Evolutionary conservation across 1,139 yeast species (phyloP).

Genomic region (Suhomyces guaymorum): DNA sequence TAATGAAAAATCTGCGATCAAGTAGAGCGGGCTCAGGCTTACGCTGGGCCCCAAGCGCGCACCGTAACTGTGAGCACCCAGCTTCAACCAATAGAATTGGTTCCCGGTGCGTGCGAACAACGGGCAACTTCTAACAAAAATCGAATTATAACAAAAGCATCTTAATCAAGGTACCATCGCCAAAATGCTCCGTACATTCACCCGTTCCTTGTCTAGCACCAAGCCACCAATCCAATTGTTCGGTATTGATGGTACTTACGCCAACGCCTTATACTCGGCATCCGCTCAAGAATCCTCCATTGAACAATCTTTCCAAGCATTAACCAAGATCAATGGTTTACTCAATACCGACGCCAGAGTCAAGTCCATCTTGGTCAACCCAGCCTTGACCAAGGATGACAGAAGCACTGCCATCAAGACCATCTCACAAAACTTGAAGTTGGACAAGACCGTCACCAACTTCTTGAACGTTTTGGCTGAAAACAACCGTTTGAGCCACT

Average conservation of each 20-base stretch:
- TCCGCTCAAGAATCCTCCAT: conserved; percentile 81
- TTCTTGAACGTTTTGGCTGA: conserved; percentile 85
- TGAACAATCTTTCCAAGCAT: conserved; percentile 69
- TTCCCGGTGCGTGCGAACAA: conserved; percentile 11
- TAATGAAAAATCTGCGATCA: conserved; percentile 9
- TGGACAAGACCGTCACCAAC: conserved; percentile 78
- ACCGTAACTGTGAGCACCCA: conserved; percentile 6
- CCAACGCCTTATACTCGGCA: conserved; percentile 91
- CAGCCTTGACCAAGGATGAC: conserved; percentile 77
- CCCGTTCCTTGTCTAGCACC: conserved; percentile 72
- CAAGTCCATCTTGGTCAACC: conserved; percentile 66
- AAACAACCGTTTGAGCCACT: conserved; percentile 85
- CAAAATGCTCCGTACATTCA: conserved; percentile 56
- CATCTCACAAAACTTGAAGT: conserved; percentile 54
- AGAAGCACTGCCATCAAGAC: conserved; percentile 70
- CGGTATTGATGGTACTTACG: conserved; percentile 97
- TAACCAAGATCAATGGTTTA: conserved; percentile 57
- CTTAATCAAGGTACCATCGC: conserved; percentile 5
- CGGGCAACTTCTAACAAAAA: conserved; percentile 12
- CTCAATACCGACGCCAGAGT: conserved; percentile 67
- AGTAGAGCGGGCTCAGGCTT: conserved; percentile 4
- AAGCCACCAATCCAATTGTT: conserved; percentile 92
- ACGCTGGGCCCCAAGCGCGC: conserved; percentile 2
- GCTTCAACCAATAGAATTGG: conserved; percentile 10
- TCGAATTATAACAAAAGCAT: conserved; percentile 4